Conservation (phyloP, 139 green algal species). For the Tetradesmus obliquus region DNA sequence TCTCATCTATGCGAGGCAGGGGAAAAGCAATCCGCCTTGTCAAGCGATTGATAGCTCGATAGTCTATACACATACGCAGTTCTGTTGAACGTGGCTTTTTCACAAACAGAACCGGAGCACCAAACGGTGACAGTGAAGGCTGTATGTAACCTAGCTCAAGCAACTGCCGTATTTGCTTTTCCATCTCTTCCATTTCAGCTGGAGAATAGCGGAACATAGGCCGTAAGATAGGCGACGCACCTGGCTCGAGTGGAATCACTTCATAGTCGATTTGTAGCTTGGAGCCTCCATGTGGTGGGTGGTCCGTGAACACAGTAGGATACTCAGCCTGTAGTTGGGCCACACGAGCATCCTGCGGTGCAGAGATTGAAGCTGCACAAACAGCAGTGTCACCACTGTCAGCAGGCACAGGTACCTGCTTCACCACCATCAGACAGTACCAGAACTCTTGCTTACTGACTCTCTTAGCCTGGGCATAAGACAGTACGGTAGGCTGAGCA, state of each 20-base stretch:
- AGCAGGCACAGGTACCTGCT: not conserved
- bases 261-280: not conserved
- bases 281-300: not conserved
- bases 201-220: slow-evolving; percentile 58
- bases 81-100: slow-evolving; percentile 51
- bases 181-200: slow-evolving; percentile 60
- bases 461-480: not conserved
- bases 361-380: too few species aligned
- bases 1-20: slow-evolving; percentile 61
- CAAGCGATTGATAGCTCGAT: too few species aligned
- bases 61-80: too few species aligned
- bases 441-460: not conserved
- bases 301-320: slow-evolving; percentile 17
- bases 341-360: too few species aligned
- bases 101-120: slow-evolving; percentile 63
- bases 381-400: not conserved
- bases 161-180: slow-evolving; percentile 61
- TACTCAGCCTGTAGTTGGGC: not conserved
- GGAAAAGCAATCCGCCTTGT: slow-evolving; percentile 36
- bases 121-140: slow-evolving; percentile 62
- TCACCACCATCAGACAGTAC: not conserved
- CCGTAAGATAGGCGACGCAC: slow-evolving; percentile 32
- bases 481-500: not conserved
- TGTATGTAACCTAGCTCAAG: slow-evolving; percentile 65
- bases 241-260: slow-evolving; percentile 45